Base-by-base conservation (phyloP, 2,329 filamentous ascomycete genomes). In the Pseudogymnoascus sp. region DNA sequence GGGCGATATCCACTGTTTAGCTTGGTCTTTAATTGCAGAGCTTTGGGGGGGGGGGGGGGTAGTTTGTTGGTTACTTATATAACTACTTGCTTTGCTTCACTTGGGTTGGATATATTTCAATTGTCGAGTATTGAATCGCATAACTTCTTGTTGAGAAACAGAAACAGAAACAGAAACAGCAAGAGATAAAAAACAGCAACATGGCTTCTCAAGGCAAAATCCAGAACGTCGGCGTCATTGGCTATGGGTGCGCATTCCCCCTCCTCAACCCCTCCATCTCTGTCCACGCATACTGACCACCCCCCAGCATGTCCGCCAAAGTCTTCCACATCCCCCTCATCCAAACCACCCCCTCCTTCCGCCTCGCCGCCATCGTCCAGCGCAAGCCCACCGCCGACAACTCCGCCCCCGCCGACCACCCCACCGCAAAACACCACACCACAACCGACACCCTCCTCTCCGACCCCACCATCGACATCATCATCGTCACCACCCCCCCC, bases 261-360 rank as follows among this genome's bases (percentile, higher is more conserved):
- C 26, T 40, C n/a, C 10, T 65, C 60, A 7, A 28, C 26, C 38
- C n/a, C 8, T 33, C 10, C 35, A 38, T 33, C 9, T 13, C 36
- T 17, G 26, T 6, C 62, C 11, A 13, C 38, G 36, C 47, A 13
- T 35, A 40, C 66, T 69, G 61, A 69, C 60, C 15, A 23, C 6
- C 57, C 26, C 28, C 11, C 38, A 74, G 83, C 69, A 74, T 85
- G 71, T 83, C 81, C 63, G 90, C 90, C 75, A 93, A 92, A 73
- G 81, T 89, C 76, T 95, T 93, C 77, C 90, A 95, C 76, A 91
- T 93, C 72, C 90, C 90, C 66, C 89, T 92, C 76, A 82, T 95
- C 75, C 78, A 78, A 62, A 80, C 82, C 31, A 84, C 87, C 0
- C 80, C 86, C 6, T 78, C 83, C 63, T 81, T 92, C 72, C 85